These are phyloP conservation scores for Scedosporium boydii DNA, from an alignment of 2,329 filamentous ascomycete genomes.

Conservation along the genomic window DNA sequence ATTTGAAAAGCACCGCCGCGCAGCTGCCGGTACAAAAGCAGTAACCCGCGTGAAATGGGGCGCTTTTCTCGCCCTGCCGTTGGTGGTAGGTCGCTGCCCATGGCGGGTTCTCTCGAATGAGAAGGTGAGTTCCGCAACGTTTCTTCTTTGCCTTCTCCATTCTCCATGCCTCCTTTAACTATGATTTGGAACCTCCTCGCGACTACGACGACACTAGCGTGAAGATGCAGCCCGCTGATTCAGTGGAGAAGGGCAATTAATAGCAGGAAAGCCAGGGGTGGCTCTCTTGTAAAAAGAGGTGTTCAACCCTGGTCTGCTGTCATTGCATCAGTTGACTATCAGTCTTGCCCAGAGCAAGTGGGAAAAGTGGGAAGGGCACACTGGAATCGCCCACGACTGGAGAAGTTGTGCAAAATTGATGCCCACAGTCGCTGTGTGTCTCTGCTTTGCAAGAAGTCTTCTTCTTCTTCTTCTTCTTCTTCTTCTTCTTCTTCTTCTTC, in stretches of 20 bases:
- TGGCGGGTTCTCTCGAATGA: background rate
- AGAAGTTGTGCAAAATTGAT: background rate
- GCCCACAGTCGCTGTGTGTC: too few relatives aligned
- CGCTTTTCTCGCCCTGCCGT: slow-evolving; percentile 3
- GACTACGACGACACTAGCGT: background rate
- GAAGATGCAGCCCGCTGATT: too few relatives aligned
- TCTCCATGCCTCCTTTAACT: background rate
- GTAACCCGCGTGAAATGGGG: background rate
- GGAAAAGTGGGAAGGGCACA: too few relatives aligned
- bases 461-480: background rate
- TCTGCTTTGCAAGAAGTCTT: background rate
- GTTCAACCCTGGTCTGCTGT: too few relatives aligned
- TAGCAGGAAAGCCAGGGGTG: too few relatives aligned
- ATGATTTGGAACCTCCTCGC: background rate
- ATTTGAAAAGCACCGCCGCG: background rate
- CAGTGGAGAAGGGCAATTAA: too few relatives aligned
- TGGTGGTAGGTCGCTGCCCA: background rate
- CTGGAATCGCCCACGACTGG: too few relatives aligned
- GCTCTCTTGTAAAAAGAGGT: too few relatives aligned
- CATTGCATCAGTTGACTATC: too few relatives aligned
- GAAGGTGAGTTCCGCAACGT: background rate
- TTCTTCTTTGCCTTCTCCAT: background rate
- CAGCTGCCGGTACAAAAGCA: background rate
- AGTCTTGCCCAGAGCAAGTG: too few relatives aligned
- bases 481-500: background rate